These are phyloP conservation scores for Paraphaeosphaeria minitans DNA, from an alignment of 2,329 filamentous ascomycete species.

Conservation along the genomic window DNA sequence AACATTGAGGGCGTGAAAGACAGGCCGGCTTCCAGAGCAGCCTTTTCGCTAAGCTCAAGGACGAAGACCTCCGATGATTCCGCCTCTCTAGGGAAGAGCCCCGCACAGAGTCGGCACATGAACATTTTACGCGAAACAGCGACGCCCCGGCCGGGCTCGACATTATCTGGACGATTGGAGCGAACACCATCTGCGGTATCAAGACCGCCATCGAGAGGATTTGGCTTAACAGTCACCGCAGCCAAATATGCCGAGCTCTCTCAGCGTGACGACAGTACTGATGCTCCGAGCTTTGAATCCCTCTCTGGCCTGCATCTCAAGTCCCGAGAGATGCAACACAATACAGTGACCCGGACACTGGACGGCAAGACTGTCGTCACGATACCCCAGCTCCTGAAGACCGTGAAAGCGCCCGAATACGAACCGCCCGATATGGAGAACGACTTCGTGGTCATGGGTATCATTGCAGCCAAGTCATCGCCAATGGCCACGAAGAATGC, in stretches of 20 bases:
- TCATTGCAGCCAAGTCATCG: constrained; percentile 86
- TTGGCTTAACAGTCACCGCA: constrained; percentile 24
- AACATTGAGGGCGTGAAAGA: constrained; percentile 34
- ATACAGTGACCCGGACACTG: constrained; percentile 77
- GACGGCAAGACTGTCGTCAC: constrained; percentile 76
- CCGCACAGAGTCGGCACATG: constrained; percentile 25
- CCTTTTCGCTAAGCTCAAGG: constrained; percentile 33
- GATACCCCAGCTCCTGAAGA: constrained; percentile 79
- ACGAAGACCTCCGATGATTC: constrained; percentile 27
- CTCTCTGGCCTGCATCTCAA: constrained; percentile 86
- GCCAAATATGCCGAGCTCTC: constrained; percentile 41
- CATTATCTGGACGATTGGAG: constrained; percentile 26
- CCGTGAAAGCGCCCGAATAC: constrained; percentile 82
- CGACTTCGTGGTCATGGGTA: constrained; percentile 87
- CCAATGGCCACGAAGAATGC: constrained; percentile 67
- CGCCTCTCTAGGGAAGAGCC: constrained; percentile 19
- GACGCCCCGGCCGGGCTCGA: constrained; percentile 30
- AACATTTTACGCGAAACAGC: constrained; percentile 21
- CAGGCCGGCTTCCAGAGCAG: constrained; percentile 31
- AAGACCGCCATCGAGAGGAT: constrained; percentile 28
- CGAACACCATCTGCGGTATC: constrained; percentile 30
- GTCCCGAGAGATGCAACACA: constrained; percentile 81
- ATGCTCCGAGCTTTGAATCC: constrained; percentile 65
- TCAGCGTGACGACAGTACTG: constrained; percentile 57
- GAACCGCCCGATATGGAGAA: constrained; percentile 80